Evolutionary conservation across 2,329 filamentous ascomycete species (phyloP), one percentile per base, ranked within the genome.

Genomic region (Calonectria pauciramosa): DNA sequence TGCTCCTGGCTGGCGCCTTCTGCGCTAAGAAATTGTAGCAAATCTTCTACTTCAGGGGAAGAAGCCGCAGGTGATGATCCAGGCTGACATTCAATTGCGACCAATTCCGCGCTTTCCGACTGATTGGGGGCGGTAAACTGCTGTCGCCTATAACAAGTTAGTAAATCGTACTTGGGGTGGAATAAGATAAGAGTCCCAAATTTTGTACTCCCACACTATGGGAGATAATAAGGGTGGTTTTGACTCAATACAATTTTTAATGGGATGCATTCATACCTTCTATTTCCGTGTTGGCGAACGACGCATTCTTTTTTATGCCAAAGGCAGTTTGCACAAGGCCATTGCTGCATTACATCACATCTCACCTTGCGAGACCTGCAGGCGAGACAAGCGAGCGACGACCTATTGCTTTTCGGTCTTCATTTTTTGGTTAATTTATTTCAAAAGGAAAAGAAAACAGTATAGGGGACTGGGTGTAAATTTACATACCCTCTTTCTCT

Each of bases 261-360:
- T 32, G 0, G 26, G 13, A 16, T 26, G 23, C 1, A 41, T 1
- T 11, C 56, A 41, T 63, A 63, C 56, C 34, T 16, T 41, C 56
- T 41, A 28, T 63, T 63, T 10, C 26, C 63, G 7, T 36, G 28
- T 6, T 51, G 56, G 3, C 56, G 34, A 14, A 76, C 64, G 30
- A 74, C 44, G 28, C 70, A 73, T 76, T 94, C 92, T 67, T 95
- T 93, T 81, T 94, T 92, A 84, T 95, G 93, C 86, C 94, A 91
- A 76, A 94, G 90, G 86, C 95, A 97, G 85, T 97, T 97, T 63
- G 94, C 95, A 85, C 95, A 97, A 0, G 95, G 95, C 52, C 93
- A 93, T 63, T 94, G 93, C 84, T 97, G 95, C 74, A 96, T 95
- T 71, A 98, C 96, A 87, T 98, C 96, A 87, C 96, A 98, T 70